A percentile compares a stretch with the other conserved stretches of the same genome.
Conservation (phyloP, 2,329 filamentous ascomycete genomes). For the Aspergillus fischeri region DNA sequence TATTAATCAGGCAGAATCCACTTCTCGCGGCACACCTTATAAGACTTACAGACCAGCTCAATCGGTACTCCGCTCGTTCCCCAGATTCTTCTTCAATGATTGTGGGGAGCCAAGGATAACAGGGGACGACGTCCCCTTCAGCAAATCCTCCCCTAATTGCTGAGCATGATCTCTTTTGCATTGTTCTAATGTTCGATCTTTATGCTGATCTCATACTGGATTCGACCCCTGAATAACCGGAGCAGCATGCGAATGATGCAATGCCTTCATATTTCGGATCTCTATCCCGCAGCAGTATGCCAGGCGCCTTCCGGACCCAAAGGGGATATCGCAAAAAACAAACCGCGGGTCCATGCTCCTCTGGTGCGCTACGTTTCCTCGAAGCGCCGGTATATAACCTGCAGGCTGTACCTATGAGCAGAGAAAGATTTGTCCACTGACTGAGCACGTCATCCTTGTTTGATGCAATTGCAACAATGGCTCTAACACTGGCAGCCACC, state of each 20-base stretch:
- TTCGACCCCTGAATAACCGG: not conserved
- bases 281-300: not conserved
- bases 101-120: not conserved
- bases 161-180: not conserved
- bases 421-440: not conserved
- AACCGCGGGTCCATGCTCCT: no score
- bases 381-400: not conserved
- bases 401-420: not conserved
- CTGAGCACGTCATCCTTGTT: not conserved
- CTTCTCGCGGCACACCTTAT: not conserved
- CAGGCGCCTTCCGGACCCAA: not conserved
- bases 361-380: not conserved
- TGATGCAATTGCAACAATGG: constrained; percentile 9
- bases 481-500: constrained; percentile 7
- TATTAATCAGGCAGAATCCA: not conserved
- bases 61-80: not conserved
- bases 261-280: not conserved
- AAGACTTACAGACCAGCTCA: not conserved
- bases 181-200: not conserved
- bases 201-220: not conserved
- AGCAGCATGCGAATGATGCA: not conserved
- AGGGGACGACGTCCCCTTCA: not conserved
- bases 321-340: not conserved
- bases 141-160: not conserved
- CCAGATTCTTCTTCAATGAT: no score